A percentile compares a stretch with the other conserved stretches of the same genome.
phyloP scores from a whole-genome alignment of 768 basidiomycete species.

The Strobilomyces confusus region DNA sequence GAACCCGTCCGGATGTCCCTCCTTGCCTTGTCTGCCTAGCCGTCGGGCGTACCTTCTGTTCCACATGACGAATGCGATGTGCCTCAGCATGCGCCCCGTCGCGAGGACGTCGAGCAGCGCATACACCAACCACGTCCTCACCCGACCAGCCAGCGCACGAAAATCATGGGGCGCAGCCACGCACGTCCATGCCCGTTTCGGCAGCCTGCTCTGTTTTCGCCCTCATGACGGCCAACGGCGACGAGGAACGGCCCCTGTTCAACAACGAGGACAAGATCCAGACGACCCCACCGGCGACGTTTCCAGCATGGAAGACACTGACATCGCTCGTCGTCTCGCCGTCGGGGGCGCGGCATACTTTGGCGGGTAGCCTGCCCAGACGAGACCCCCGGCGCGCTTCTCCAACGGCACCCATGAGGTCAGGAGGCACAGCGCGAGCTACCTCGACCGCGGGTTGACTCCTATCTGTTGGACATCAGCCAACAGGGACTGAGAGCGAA shows the following conservation, averaged over 20 bases:
- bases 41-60: conserved; percentile 86
- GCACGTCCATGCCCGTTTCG: neutral
- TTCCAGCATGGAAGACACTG: conserved; percentile 9
- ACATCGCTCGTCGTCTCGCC: conserved; percentile 9
- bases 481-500: conserved; percentile 84
- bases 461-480: conserved; percentile 77
- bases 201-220: too few species aligned
- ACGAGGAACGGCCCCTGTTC: conserved; percentile 29
- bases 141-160: conserved; percentile 9
- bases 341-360: conserved; percentile 12
- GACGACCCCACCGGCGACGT: too few species aligned
- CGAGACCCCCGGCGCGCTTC: conserved; percentile 30
- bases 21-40: conserved; percentile 55
- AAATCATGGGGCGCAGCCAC: conserved; percentile 25
- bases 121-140: conserved; percentile 29
- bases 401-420: conserved; percentile 85
- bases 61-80: conserved; percentile 96
- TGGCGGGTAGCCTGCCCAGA: neutral
- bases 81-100: conserved; percentile 80
- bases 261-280: neutral
- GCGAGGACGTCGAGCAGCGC: conserved; percentile 64
- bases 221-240: conserved; percentile 3
- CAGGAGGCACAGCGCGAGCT: conserved; percentile 73
- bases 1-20: conserved; percentile 88
- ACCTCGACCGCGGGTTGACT: conserved; percentile 80